A percentile compares a stretch with the other conserved stretches of the same genome.
Conservation (phyloP, 2,329 filamentous ascomycete species). For the Alternaria triticimaculans region DNA sequence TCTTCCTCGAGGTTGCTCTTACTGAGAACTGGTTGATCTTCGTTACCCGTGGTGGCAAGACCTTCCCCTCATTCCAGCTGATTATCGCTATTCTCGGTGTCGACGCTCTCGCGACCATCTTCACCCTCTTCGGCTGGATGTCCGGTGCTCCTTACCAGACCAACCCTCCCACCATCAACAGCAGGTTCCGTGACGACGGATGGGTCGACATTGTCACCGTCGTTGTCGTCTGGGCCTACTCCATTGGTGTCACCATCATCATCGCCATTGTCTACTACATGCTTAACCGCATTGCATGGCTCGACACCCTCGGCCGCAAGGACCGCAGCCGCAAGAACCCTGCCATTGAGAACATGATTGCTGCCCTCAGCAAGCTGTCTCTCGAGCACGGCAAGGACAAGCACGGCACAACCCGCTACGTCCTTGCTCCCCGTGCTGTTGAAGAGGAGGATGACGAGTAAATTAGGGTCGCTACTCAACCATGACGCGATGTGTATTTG, state of each 20-base stretch:
- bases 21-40: constrained; percentile 64
- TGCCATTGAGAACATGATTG: constrained; percentile 70
- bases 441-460: constrained; percentile 59
- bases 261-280: constrained; percentile 70
- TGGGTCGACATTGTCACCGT: constrained; percentile 69
- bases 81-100: constrained; percentile 74
- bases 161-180: constrained; percentile 50
- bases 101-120: constrained; percentile 74
- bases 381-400: constrained; percentile 65
- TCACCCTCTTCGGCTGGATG: constrained; percentile 78
- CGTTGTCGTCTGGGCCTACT: constrained; percentile 70
- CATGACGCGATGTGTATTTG: constrained; percentile 35
- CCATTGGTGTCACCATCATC: constrained; percentile 70
- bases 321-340: constrained; percentile 67
- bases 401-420: constrained; percentile 53
- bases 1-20: constrained; percentile 61
- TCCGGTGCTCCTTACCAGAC: constrained; percentile 58
- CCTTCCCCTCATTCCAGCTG: constrained; percentile 77
- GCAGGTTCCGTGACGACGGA: constrained; percentile 55
- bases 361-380: constrained; percentile 68
- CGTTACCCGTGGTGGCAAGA: constrained; percentile 67
- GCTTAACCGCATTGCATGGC: constrained; percentile 64
- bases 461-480: constrained; percentile 26
- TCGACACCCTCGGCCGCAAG: constrained; percentile 69
- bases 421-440: constrained; percentile 54